Conservation (phyloP, 352 stramenopile genomes). For the Pythium vanterpoolii region DNA sequence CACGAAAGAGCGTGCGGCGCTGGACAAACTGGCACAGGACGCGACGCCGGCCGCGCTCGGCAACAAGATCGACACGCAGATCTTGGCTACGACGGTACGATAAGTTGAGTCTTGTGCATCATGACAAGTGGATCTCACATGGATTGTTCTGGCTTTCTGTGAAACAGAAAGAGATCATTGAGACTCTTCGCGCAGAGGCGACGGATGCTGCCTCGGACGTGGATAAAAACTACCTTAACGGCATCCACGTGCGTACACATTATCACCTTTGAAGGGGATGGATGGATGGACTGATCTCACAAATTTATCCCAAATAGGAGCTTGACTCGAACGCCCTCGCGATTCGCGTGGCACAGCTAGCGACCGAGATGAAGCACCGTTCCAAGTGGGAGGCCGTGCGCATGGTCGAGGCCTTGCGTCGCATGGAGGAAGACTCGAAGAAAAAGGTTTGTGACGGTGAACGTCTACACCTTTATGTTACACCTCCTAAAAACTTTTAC, state of each 20-base stretch:
- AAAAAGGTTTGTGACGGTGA: constrained; percentile 38
- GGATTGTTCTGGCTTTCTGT: constrained; percentile 7
- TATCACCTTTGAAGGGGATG: not conserved
- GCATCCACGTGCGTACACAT: constrained; percentile 45
- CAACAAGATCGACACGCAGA: constrained; percentile 57
- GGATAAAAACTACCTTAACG: constrained; percentile 75
- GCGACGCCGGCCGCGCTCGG: constrained; percentile 43
- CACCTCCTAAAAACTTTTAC: not conserved
- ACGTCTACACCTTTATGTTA: not conserved
- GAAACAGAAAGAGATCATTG: constrained; percentile 56
- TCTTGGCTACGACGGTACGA: constrained; percentile 57
- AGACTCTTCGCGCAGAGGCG: constrained; percentile 58
- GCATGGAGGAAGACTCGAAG: constrained; percentile 77
- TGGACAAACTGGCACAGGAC: constrained; percentile 50
- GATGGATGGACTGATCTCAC: not conserved
- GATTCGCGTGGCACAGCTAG: constrained; percentile 72
- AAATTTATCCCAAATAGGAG: constrained; percentile 28
- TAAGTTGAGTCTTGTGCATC: not conserved
- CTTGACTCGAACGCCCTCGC: constrained; percentile 66
- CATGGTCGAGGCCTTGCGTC: constrained; percentile 63
- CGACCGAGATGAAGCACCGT: constrained; percentile 86
- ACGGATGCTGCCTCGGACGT: constrained; percentile 53
- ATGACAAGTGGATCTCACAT: not conserved
- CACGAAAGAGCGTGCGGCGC: constrained; percentile 54
- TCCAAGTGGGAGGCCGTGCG: constrained; percentile 82